Evolutionary conservation across 2,329 filamentous ascomycete genomes (phyloP).

Genomic region (Fusarium austroafricanum): DNA sequence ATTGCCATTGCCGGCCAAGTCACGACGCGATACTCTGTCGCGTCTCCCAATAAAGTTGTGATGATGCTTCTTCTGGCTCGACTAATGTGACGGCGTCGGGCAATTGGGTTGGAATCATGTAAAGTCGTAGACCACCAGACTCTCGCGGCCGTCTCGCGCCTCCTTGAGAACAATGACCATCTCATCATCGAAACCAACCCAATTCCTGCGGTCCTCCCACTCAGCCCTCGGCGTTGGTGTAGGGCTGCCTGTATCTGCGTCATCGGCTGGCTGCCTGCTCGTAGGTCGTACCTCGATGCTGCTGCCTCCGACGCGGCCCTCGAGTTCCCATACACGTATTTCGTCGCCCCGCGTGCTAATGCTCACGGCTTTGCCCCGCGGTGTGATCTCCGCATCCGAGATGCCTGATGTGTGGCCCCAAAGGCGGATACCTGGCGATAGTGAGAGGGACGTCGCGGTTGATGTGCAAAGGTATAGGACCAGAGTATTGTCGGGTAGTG

Average conservation of each 20-base stretch:
- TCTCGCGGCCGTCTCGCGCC: conserved; percentile 73
- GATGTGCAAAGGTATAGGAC: conserved; percentile 85
- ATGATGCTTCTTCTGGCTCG: conserved; percentile 6
- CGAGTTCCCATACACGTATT: conserved; percentile 89
- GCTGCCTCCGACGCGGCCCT: conserved; percentile 70
- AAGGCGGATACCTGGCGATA: conserved; percentile 79
- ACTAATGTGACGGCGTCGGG: conserved; percentile 1
- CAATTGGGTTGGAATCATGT: conserved; percentile 56
- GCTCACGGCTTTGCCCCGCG: conserved; percentile 89
- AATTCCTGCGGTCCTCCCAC: conserved; percentile 65
- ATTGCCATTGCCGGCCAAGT: conserved; percentile 29
- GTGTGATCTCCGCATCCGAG: conserved; percentile 84
- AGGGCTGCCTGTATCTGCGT: conserved; percentile 37
- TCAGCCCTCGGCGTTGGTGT: conserved; percentile 28
- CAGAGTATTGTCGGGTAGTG: conserved; percentile 88
- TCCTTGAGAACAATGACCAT: conserved; percentile 89
- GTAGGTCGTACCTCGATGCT: conserved; percentile 65
- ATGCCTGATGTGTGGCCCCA: conserved; percentile 95
- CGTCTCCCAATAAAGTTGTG: background rate
- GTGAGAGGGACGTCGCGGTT: conserved; percentile 71
- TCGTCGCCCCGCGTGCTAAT: conserved; percentile 83
- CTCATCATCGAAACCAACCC: conserved; percentile 91
- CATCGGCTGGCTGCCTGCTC: conserved; percentile 43
- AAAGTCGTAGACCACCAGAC: conserved; percentile 89
- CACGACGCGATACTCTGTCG: background rate